Evolutionary conservation across 192 early-diverging fungal genomes (phyloP), one percentile per base, ranked within the genome.

Genomic region (Coemansia sp.): DNA sequence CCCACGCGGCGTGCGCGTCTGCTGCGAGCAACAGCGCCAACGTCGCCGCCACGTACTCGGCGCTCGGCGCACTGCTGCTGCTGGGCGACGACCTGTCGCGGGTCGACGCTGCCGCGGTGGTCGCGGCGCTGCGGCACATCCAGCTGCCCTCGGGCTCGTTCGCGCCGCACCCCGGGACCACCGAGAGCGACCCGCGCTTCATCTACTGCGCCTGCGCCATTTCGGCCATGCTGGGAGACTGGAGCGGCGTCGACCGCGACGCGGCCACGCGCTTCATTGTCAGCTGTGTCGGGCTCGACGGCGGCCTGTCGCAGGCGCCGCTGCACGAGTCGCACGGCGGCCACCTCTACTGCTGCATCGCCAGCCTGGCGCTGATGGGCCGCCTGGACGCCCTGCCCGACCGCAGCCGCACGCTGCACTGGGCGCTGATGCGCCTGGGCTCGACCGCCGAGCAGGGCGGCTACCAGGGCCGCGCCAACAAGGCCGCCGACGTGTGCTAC

Each of bases 401-500:
- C 56, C 77, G 66, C 52, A 64, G 77, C 46, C 58, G 74, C 24
- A 66, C 78, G 26, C 64, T 85, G 25, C 55, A 66, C 27, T 98
- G 97, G 97, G 78, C 88, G 28, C 41, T 98, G 39, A 60, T 65
- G 17, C 76, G 89, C n/a, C 93, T 95, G 58, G 55, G 59, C 30
- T 32, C 30, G 11, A 32, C 29, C 74, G 63, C n/a, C n/a, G n/a
- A n/a, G n/a, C n/a, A n/a, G n/a, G n/a, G n/a, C 20, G 97, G 97
- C 5, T 99, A 94, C 73, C 87, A 93, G 55, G 97, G 97, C 4
- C 65, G 97, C 30, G 66, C 78, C 9, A 89, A 91, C 58, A 99
- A 99, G 64, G 64, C 74, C 3, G 71, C 83, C 18, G 97, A 99
- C 58, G 91, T 89, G 10, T 99, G 97, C 66, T 99, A 99, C 67